phyloP scores from a whole-genome alignment of 2,329 filamentous ascomycete species.

The Arthrobotrys megalospora region DNA sequence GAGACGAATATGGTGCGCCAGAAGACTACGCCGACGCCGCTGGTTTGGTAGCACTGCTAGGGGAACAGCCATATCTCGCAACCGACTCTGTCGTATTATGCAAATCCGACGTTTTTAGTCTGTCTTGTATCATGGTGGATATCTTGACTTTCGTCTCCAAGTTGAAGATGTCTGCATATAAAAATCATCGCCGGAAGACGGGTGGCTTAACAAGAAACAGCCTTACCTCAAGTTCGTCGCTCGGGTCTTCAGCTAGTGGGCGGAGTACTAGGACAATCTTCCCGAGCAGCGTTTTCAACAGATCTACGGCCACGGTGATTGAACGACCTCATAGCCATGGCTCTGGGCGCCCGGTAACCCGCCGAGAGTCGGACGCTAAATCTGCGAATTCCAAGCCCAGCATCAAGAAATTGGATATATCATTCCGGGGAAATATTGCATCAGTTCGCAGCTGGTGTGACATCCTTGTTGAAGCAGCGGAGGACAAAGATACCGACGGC shows the following conservation, averaged over 20 bases:
- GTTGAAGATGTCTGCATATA: conserved; percentile 72
- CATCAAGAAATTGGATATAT: conserved; percentile 44
- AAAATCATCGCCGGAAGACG: conserved; percentile 40
- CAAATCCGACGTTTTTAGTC: conserved; percentile 78
- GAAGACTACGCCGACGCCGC: conserved; percentile 68
- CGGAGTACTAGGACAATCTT: conserved; percentile 46
- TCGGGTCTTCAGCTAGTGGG: conserved; percentile 46
- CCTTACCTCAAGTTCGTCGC: conserved; percentile 47
- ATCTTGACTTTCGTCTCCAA: conserved; percentile 79
- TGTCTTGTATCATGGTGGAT: conserved; percentile 82
- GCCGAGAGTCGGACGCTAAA: conserved; percentile 38
- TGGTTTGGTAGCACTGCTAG: conserved; percentile 26
- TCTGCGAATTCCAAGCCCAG: conserved; percentile 5
- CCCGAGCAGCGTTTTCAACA: conserved; percentile 22
- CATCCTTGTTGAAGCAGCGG: conserved; percentile 44
- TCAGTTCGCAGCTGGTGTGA: conserved; percentile 56
- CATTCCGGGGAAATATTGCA: conserved; percentile 48
- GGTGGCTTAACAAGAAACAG: conserved; percentile 28
- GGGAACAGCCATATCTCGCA: conserved; percentile 44
- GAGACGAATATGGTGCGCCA: conserved; percentile 81
- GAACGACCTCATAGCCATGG: conserved; percentile 37
- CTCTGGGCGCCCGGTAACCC: conserved; percentile 25
- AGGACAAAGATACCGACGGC: conserved; percentile 57
- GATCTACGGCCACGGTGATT: conserved; percentile 34
- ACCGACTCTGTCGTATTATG: conserved; percentile 41